Conservation (phyloP, 306 rosid species). For the Acacia acuminata region DNA sequence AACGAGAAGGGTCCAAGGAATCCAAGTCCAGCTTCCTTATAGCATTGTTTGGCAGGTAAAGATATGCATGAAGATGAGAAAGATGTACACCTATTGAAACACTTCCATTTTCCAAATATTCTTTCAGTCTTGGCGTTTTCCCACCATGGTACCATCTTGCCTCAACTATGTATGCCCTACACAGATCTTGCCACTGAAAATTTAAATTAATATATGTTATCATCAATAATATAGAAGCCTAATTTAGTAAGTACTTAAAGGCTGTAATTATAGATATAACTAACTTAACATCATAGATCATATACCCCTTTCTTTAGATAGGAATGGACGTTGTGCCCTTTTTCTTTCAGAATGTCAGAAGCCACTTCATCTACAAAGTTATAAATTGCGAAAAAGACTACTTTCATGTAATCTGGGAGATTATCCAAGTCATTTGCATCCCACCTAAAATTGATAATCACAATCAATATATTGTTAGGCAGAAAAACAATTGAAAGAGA, state of each 20-base stretch:
- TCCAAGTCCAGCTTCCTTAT: background rate
- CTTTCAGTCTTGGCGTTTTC: background rate
- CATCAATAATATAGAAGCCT: background rate
- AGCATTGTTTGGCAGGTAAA: background rate
- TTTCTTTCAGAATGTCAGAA: background rate
- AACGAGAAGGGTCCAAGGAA: background rate
- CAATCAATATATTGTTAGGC: background rate
- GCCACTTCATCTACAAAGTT: background rate
- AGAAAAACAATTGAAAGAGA: background rate
- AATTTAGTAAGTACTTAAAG: background rate
- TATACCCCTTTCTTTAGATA: background rate
- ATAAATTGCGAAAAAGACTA: background rate
- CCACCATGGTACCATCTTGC: slow-evolving; percentile 3
- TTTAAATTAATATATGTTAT: background rate
- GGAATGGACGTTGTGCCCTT: background rate
- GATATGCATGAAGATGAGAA: background rate
- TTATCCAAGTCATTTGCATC: background rate
- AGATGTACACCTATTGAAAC: background rate
- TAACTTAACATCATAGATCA: too few species aligned
- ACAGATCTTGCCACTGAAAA: background rate
- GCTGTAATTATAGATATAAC: too few species aligned
- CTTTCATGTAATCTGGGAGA: background rate
- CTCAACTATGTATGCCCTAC: background rate
- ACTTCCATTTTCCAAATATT: background rate
- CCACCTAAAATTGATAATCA: background rate